Evolutionary conservation across 2,329 filamentous ascomycete genomes (phyloP).

Genomic region (Didymella segeticola): DNA sequence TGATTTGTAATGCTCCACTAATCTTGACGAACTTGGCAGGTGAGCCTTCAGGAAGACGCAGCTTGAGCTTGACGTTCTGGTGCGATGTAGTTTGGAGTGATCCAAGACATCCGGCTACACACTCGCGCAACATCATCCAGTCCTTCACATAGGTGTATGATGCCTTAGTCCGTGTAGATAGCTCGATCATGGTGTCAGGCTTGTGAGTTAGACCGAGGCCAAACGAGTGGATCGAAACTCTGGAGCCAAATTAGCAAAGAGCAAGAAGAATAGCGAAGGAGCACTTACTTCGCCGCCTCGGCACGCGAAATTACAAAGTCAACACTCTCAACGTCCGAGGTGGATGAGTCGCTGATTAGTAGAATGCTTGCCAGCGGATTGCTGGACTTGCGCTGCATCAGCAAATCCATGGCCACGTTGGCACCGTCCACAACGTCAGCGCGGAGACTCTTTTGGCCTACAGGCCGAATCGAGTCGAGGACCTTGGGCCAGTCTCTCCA

Average conservation of each 20-base stretch:
- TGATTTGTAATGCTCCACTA: constrained; percentile 92
- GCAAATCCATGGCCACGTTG: constrained; percentile 96
- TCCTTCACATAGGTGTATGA: constrained; percentile 99
- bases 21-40: constrained; percentile 99
- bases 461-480: constrained; percentile 84
- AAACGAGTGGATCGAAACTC: constrained; percentile 94
- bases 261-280: constrained; percentile 1
- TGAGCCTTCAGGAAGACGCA: constrained; percentile 92
- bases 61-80: constrained; percentile 95
- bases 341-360: constrained; percentile 96
- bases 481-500: constrained; percentile 93
- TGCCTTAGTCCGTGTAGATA: constrained; percentile 93
- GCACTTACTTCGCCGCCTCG: constrained; percentile 88
- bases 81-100: constrained; percentile 94
- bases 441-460: constrained; percentile 94
- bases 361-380: constrained; percentile 96
- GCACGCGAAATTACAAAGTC: constrained; percentile 97
- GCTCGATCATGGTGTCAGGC: constrained; percentile 97
- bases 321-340: constrained; percentile 90
- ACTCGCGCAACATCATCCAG: constrained; percentile 99
- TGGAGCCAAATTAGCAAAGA: constrained; percentile 47
- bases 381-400: constrained; percentile 96
- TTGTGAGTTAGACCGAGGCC: constrained; percentile 96
- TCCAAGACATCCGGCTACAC: constrained; percentile 89
- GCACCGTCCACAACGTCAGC: constrained; percentile 97